Evolutionary conservation across 2,329 filamentous ascomycete genomes (phyloP).

Genomic region (Aquanectria penicillioides): DNA sequence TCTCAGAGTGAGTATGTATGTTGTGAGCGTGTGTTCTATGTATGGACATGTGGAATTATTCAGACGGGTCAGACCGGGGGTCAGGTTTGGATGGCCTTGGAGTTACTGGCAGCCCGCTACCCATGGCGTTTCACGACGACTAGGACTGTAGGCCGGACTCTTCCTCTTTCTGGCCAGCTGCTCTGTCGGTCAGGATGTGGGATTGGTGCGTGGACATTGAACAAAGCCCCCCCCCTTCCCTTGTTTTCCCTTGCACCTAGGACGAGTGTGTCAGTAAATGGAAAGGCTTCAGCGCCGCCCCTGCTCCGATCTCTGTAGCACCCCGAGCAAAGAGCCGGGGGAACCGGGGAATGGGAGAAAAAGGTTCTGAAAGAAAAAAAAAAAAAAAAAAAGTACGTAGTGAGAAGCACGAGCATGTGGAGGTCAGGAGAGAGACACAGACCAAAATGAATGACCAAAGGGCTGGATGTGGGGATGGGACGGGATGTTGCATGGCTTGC

Average conservation of each 20-base stretch:
- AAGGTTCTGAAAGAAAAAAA: not conserved
- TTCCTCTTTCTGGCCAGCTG: conserved; percentile 7
- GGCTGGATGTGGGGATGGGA: too few species aligned
- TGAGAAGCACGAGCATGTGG: not conserved
- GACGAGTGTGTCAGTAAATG: conserved; percentile 2
- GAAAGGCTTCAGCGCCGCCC: not conserved
- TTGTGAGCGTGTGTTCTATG: too few species aligned
- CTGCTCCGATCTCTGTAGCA: conserved; percentile 17
- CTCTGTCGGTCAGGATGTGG: conserved; percentile 12
- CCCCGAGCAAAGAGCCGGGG: not conserved
- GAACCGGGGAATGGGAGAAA: not conserved
- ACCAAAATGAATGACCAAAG: too few species aligned
- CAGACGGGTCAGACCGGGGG: too few species aligned
- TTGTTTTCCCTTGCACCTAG: not conserved
- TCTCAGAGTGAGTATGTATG: too few species aligned
- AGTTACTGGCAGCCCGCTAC: conserved; percentile 4
- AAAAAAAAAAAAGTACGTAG: not conserved
- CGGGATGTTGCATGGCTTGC: too few species aligned
- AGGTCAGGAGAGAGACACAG: too few species aligned
- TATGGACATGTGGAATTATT: too few species aligned
- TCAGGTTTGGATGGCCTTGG: too few species aligned
- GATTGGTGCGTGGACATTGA: not conserved
- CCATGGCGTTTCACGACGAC: conserved; percentile 3
- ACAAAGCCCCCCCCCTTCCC: not conserved
- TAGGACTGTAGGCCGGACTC: not conserved